phyloP scores from a whole-genome alignment of 202 grass and related monocot genomes.

The Saccharum hybrid region DNA sequence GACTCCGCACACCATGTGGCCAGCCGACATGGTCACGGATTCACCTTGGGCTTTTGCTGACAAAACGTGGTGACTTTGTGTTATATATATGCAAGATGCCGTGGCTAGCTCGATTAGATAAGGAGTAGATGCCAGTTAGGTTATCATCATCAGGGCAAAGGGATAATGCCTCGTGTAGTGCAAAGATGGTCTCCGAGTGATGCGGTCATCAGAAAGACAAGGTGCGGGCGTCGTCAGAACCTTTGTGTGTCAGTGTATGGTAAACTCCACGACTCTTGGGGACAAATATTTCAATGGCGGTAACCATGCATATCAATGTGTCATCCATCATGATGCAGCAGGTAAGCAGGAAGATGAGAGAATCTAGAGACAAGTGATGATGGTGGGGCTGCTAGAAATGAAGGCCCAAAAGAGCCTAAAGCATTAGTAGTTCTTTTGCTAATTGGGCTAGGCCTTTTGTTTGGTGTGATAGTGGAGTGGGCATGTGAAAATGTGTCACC shows the following conservation, averaged over 20 bases:
- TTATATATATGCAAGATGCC: not conserved
- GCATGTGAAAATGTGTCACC: not conserved
- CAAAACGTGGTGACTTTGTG: not conserved
- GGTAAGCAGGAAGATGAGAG: not conserved
- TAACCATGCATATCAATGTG: not conserved
- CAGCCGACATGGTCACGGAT: conserved; percentile 9
- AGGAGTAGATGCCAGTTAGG: conserved; percentile 38
- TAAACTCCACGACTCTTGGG: not conserved
- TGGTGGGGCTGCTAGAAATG: not conserved
- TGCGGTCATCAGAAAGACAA: not conserved
- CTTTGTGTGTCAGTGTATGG: conserved; percentile 30
- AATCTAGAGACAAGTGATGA: not conserved
- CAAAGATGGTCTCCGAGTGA: conserved; percentile 45
- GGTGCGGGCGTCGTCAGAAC: conserved; percentile 1
- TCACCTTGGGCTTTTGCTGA: conserved; percentile 20
- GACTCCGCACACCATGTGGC: not conserved
- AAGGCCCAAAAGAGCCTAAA: not conserved
- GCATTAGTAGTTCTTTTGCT: not conserved
- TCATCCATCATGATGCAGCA: not conserved
- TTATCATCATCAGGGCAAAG: not conserved
- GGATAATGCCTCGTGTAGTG: not conserved
- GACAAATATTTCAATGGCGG: not conserved
- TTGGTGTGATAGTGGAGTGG: not conserved
- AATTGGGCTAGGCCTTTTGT: not conserved
- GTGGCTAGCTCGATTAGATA: conserved; percentile 3